These are phyloP conservation scores for Venturia asperata DNA, from an alignment of 2,329 filamentous ascomycete genomes.

Conservation along the genomic window DNA sequence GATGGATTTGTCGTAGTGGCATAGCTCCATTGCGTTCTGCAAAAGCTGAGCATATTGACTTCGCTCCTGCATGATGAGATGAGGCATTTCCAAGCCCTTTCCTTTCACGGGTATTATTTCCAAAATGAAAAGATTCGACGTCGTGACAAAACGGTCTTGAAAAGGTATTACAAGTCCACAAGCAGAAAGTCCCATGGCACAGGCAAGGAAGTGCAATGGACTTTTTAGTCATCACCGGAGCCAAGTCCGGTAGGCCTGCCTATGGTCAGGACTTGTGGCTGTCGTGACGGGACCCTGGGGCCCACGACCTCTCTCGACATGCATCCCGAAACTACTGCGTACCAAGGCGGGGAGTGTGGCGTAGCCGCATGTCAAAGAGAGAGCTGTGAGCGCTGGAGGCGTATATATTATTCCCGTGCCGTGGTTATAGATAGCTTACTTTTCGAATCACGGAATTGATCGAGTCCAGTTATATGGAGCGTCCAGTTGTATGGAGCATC, in stretches of 20 bases:
- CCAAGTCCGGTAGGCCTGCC: neutral
- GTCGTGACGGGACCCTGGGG: slow-evolving; percentile 3
- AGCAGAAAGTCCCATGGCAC: neutral
- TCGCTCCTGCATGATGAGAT: slow-evolving; percentile 5
- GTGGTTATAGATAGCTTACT: neutral
- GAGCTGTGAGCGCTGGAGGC: neutral
- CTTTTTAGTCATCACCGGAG: neutral
- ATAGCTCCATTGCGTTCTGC: slow-evolving; percentile 8
- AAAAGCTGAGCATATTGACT: slow-evolving; percentile 1
- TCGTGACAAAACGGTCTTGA: neutral
- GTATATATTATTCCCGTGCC: neutral
- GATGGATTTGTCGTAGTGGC: neutral
- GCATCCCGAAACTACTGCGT: neutral
- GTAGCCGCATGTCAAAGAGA: slow-evolving; percentile 11
- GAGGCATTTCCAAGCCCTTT: neutral
- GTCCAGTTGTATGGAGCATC: neutral
- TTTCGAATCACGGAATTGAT: neutral
- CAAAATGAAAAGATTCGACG: neutral
- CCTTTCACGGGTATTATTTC: too few relatives aligned
- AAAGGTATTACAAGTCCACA: neutral
- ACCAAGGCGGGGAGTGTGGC: neutral
- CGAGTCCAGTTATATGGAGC: neutral
- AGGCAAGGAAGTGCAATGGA: neutral
- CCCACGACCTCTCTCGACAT: neutral
- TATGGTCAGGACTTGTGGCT: slow-evolving; percentile 3